Evolutionary conservation across 2,329 filamentous ascomycete genomes (phyloP).

Genomic region (Fusarium musae): DNA sequence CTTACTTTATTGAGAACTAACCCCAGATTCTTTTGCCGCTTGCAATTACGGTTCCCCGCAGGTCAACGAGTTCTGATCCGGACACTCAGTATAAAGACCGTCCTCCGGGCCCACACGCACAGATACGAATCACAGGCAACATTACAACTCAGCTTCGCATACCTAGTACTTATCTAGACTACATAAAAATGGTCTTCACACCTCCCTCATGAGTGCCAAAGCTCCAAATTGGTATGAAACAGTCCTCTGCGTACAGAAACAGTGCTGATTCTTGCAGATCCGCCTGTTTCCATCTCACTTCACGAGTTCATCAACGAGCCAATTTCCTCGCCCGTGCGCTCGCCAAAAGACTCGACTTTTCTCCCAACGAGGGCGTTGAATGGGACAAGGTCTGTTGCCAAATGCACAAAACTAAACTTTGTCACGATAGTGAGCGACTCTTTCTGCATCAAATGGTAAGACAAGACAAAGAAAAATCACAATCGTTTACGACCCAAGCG

Average conservation of each 20-base stretch:
- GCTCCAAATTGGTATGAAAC: neutral
- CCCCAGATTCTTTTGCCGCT: neutral
- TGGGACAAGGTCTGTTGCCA: constrained; percentile 91
- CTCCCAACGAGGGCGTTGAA: constrained; percentile 74
- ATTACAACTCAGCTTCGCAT: neutral
- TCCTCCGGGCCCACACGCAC: neutral
- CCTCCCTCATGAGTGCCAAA: neutral
- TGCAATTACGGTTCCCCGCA: too few relatives aligned
- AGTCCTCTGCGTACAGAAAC: neutral
- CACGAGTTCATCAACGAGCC: neutral
- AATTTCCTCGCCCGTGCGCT: constrained; percentile 76
- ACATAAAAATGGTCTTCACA: neutral
- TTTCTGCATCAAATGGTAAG: too few relatives aligned
- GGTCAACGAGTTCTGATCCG: too few relatives aligned
- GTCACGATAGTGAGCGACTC: too few relatives aligned
- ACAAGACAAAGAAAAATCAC: too few relatives aligned
- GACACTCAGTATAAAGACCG: neutral
- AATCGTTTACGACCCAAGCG: too few relatives aligned
- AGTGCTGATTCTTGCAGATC: neutral
- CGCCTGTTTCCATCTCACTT: neutral
- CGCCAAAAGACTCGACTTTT: constrained; percentile 75
- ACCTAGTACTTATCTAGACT: neutral
- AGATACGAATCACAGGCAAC: neutral
- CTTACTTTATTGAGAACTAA: too few relatives aligned
- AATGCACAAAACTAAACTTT: too few relatives aligned